Base-by-base conservation (phyloP, 2,329 filamentous ascomycete genomes). In the Amauroascus verrucosus region DNA sequence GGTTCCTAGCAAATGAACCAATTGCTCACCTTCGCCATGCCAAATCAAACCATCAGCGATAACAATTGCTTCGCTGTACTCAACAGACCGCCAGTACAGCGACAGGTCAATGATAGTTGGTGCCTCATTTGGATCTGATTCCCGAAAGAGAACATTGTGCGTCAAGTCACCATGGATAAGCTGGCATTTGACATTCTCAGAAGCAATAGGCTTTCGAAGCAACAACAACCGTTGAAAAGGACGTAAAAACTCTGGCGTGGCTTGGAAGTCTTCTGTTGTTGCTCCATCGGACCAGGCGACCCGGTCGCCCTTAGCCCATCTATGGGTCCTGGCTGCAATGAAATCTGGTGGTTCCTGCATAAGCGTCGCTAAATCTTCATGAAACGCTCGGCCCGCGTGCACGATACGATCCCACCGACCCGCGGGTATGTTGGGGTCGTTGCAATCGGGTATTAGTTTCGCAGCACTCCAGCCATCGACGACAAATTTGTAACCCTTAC, bases 101-200 rank as follows among this genome's bases (percentile, higher is more conserved):
- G 51, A 53, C n/a, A 56, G 43, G 20, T 56, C 54, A 28, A 54
- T 54, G 16, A 54, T 56, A 32, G 44, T 32, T n/a, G 51, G 51
- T 16, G 11, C 33, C 33, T 5, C 14, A 14, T 43, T 40, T n/a
- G 24, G 2, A 6, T 35, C 28, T 6, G 50, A n/a, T n/a, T n/a
- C n/a, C n/a, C n/a, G 22, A 20, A 54, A 53, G 28, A 56, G 50
- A 16, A 53, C 45, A 53, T 56, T 56, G 28, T 50, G 45, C 6
- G 54, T 22, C 30, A 56, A 47, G 16, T 56, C 50, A 9, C 49
- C 54, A 41, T 56, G 45, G 30, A 56, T 14, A 41, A 56, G 44
- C 22, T 56, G 54, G n/a, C 32, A 28, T 30, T 40, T 44, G 20
- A 28, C n/a, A 35, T 22, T 44, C 14, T 52, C 48, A 5, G 24